These are phyloP conservation scores for Annulohypoxylon truncatum DNA, from an alignment of 2,329 filamentous ascomycete species.

Conservation along the genomic window DNA sequence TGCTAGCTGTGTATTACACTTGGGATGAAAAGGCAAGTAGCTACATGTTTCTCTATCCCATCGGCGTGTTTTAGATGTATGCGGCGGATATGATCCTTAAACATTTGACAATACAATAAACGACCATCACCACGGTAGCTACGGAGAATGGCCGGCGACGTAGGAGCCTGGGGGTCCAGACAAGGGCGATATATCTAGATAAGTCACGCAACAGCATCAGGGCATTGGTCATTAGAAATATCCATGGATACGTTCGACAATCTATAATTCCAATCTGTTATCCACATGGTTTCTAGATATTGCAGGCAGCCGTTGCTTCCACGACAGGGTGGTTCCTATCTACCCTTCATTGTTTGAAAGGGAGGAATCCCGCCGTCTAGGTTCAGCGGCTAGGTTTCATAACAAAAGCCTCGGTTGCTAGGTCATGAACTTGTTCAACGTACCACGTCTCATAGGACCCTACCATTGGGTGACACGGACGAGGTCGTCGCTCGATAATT, in stretches of 20 bases:
- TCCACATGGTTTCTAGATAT: constrained; percentile 24
- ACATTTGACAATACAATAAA: background rate
- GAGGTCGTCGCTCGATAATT: constrained; percentile 17
- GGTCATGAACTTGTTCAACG: constrained; percentile 28
- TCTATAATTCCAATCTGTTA: constrained; percentile 3
- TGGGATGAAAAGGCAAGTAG: background rate
- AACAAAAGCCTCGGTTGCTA: constrained; percentile 13
- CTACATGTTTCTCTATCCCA: background rate
- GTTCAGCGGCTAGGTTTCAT: constrained; percentile 9
- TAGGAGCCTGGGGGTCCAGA: background rate
- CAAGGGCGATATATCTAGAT: background rate
- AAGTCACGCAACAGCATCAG: background rate
- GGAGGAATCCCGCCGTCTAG: background rate
- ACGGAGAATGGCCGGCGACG: background rate
- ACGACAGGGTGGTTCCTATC: constrained; percentile 21
- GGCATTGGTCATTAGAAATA: background rate
- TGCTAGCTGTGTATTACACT: background rate
- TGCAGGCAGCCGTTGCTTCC: constrained; percentile 35
- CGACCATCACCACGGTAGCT: background rate
- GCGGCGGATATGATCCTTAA: background rate
- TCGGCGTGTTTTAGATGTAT: background rate
- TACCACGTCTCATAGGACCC: constrained; percentile 24
- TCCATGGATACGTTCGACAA: background rate
- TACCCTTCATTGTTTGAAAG: background rate
- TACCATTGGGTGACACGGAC: constrained; percentile 29